Conservation (phyloP, 1,284 basidiomycete genomes). For the Pulveroboletus sp. region DNA sequence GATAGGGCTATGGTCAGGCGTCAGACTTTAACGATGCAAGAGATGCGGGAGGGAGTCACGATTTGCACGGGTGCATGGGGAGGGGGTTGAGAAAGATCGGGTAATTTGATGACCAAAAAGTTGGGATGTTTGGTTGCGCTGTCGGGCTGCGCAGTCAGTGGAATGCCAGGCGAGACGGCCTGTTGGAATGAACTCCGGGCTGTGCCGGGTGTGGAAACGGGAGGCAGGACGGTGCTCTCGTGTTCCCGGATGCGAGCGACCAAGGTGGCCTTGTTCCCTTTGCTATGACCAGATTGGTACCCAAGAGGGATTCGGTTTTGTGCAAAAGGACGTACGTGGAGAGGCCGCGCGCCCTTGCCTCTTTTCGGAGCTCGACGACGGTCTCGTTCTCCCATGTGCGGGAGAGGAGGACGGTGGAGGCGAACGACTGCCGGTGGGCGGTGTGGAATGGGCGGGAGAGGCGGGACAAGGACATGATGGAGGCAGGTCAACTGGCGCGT, state of each 20-base stretch:
- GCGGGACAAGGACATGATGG: neutral
- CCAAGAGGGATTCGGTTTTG: neutral
- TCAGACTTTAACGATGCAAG: neutral
- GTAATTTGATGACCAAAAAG: conserved; percentile 55
- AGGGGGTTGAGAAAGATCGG: conserved; percentile 49
- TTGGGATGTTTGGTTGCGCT: conserved; percentile 22
- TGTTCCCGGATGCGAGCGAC: conserved; percentile 55
- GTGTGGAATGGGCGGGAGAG: conserved; percentile 14
- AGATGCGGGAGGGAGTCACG: conserved; percentile 38
- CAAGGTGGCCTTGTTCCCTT: conserved; percentile 60
- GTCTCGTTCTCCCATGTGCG: conserved; percentile 66
- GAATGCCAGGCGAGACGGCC: conserved; percentile 42
- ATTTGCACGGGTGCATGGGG: conserved; percentile 54
- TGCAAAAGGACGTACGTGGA: conserved; percentile 49
- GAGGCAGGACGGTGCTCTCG: conserved; percentile 37
- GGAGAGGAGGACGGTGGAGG: conserved; percentile 67
- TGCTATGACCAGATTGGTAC: conserved; percentile 39
- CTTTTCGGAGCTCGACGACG: conserved; percentile 59
- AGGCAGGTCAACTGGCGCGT: neutral
- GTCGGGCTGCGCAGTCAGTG: conserved; percentile 28
- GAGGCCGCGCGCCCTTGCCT: conserved; percentile 66
- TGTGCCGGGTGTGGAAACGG: conserved; percentile 23
- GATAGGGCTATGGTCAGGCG: conserved; percentile 54
- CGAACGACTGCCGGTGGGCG: conserved; percentile 44
- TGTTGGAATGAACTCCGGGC: conserved; percentile 41